Evolutionary conservation across 441 rosid genomes (phyloP).

Genomic region (Gossypium davidsonii): DNA sequence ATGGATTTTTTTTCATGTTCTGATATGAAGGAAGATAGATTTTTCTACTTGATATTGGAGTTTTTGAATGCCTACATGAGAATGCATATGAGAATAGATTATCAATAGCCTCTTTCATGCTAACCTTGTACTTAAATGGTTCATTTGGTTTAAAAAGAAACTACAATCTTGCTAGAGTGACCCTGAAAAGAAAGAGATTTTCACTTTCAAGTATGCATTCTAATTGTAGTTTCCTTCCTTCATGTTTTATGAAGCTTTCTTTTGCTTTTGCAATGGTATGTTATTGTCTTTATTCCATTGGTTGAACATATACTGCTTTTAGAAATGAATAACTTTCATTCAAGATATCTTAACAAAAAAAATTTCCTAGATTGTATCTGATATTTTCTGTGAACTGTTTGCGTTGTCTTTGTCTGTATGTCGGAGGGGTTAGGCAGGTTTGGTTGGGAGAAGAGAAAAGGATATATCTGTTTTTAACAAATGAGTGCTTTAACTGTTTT

Average conservation of each 20-base stretch:
- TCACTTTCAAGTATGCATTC: neutral
- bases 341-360: neutral
- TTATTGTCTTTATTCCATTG: neutral
- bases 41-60: neutral
- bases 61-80: neutral
- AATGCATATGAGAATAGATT: neutral
- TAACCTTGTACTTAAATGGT: neutral
- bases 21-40: neutral
- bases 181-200: neutral
- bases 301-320: neutral
- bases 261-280: neutral
- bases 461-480: neutral
- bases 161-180: neutral
- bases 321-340: neutral
- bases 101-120: neutral
- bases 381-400: neutral
- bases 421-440: neutral
- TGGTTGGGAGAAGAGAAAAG: neutral
- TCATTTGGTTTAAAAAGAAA: neutral
- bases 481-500: neutral
- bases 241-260: neutral
- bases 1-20: neutral
- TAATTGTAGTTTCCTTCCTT: neutral
- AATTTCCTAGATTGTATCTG: neutral
- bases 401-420: neutral